These are phyloP conservation scores for Primulina eburnea DNA, from an alignment of 257 asterid species.

Conservation along the genomic window DNA sequence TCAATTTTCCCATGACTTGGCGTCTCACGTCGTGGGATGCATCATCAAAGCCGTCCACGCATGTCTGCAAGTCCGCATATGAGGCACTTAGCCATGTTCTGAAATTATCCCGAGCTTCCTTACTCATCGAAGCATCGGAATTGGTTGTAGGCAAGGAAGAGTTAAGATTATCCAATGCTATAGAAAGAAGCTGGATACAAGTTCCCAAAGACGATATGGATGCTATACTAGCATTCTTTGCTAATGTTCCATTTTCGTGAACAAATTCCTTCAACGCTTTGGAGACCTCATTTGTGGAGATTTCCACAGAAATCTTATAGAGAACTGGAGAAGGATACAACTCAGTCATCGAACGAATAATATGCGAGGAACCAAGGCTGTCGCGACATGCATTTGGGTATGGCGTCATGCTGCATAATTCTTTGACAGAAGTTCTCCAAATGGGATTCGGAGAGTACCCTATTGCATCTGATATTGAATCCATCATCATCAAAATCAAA, in stretches of 20 bases:
- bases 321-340: not conserved
- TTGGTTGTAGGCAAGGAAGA: no score
- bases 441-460: no score
- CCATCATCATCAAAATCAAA: no score
- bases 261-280: not conserved
- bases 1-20: not conserved
- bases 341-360: not conserved
- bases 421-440: no score
- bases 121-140: not conserved
- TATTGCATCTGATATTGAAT: no score
- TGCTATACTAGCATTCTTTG: not conserved
- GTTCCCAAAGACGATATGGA: conserved; percentile 10
- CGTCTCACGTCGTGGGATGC: not conserved
- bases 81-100: conserved; percentile 25
- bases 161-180: no score
- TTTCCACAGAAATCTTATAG: conserved; percentile 10
- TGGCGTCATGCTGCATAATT: no score
- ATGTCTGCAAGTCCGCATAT: conserved; percentile 14
- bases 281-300: conserved; percentile 12
- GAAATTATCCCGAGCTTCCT: not conserved
- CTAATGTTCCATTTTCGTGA: not conserved
- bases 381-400: not conserved
- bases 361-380: not conserved
- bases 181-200: not conserved
- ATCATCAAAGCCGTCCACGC: conserved; percentile 23